phyloP scores from a whole-genome alignment of 2,329 filamentous ascomycete species.

The Paraphaeosphaeria minitans region DNA sequence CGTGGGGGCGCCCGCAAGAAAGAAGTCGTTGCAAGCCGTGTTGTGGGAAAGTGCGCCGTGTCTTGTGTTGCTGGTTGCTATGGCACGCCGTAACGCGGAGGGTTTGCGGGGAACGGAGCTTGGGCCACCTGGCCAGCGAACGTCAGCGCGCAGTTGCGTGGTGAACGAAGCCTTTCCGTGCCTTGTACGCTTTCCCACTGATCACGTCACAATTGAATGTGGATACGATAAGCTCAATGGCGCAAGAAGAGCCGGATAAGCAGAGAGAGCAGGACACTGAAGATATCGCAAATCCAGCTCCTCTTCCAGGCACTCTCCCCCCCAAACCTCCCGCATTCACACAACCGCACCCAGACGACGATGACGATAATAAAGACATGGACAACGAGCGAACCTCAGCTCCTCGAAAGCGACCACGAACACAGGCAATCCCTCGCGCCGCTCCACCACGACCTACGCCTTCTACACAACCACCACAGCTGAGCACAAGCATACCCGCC shows the following conservation, averaged over 20 bases:
- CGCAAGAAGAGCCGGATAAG: neutral
- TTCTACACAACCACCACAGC: constrained; percentile 1
- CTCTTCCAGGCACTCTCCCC: constrained; percentile 7
- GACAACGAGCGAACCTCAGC: constrained; percentile 18
- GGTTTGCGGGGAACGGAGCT: constrained; percentile 22
- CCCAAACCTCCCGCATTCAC: constrained; percentile 7
- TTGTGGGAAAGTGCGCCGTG: constrained; percentile 4
- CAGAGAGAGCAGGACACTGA: neutral
- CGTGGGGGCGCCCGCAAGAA: neutral
- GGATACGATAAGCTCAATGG: neutral
- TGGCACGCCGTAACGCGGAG: constrained; percentile 24
- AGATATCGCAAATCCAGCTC: neutral
- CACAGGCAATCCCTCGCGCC: constrained; percentile 39
- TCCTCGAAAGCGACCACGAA: constrained; percentile 38
- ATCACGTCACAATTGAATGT: neutral
- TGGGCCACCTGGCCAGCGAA: constrained; percentile 2
- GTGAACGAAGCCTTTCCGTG: too few relatives aligned
- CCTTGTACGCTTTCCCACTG: too few relatives aligned
- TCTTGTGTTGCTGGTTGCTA: constrained; percentile 22
- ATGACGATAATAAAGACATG: neutral
- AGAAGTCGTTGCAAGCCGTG: constrained; percentile 11
- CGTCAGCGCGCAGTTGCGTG: neutral
- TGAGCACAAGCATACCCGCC: neutral
- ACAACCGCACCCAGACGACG: constrained; percentile 14
- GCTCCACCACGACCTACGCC: constrained; percentile 11